Evolutionary conservation across 2,329 filamentous ascomycete species (phyloP).

Genomic region (Penicillium sp.): DNA sequence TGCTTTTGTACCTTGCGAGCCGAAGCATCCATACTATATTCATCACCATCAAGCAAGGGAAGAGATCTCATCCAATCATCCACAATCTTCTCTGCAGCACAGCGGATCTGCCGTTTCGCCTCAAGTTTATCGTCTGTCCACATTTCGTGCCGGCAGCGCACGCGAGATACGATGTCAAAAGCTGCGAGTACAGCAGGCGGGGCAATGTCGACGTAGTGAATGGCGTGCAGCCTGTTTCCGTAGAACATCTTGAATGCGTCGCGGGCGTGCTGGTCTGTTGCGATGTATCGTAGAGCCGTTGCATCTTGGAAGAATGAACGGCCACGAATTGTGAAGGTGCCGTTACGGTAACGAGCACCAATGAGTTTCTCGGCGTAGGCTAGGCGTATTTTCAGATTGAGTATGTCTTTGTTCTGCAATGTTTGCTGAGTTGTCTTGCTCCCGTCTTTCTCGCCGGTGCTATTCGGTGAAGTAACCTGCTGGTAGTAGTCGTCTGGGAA

Average conservation of each 20-base stretch:
- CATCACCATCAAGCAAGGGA: not conserved
- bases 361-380: constrained; percentile 7
- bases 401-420: not conserved
- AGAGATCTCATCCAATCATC: constrained; percentile 8
- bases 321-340: not conserved
- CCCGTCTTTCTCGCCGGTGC: not conserved
- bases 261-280: not conserved
- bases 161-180: constrained; percentile 9
- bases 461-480: not conserved
- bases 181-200: constrained; percentile 2
- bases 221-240: constrained; percentile 3
- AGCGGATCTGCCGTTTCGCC: constrained; percentile 2
- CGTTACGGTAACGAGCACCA: not conserved
- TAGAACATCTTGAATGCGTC: constrained; percentile 10
- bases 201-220: constrained; percentile 6
- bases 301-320: constrained; percentile 8
- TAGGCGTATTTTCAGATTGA: constrained; percentile 8
- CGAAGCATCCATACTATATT: not conserved
- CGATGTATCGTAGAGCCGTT: constrained; percentile 3
- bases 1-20: not conserved
- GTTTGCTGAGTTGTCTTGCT: not conserved
- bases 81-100: constrained; percentile 6
- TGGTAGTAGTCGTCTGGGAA: not conserved
- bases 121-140: constrained; percentile 7
- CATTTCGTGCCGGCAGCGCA: constrained; percentile 5